Base-by-base conservation (phyloP, 2,329 filamentous ascomycete species). In the Lachnellula occidentalis region DNA sequence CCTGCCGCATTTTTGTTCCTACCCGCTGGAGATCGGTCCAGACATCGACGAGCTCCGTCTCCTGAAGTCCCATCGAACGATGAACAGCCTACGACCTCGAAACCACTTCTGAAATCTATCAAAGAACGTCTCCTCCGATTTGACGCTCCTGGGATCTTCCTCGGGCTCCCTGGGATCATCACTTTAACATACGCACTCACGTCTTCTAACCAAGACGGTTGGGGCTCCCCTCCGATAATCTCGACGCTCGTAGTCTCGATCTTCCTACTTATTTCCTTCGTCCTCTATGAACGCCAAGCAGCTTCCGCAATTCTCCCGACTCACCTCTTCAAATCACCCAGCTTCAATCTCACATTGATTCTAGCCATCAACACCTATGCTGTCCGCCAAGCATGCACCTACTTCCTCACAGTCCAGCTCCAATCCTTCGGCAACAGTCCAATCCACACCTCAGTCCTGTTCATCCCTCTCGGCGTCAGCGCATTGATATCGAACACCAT, bases 1-100 rank as follows among this genome's bases (percentile, higher is more conserved):
- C 74, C 58, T 75, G 76, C 14, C 70, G 77, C 48, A 7, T 24
- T 77, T 22, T 70, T 77, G 45, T 79, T 74, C 61, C 61, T 80
- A 55, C 65, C 67, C 37, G 76, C 27, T 12, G 34, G 12, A 5
- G 15, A 51, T 17, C 34, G 4, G 36, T 22, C 6, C 4, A 6
- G 19, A 15, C 22, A 43, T 9, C 7, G 36, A 5, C 1, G 4
- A 34, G 17, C 24, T 3, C 12, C 15, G 27, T 14, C 31, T 37
- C 17, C 31, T 6, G 43, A 41, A 24, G 12, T 41, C n/a, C 45
- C 36, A 12, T 34, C 46, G 3, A 21, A 48, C 8, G 46, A 48
- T 21, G 17, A 15, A 2, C 5, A 14, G 4, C 24, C 17, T 21
- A 22, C 15, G 4, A 22, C n/a, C 4, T 9, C n/a, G 11, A 53